phyloP scores from a whole-genome alignment of 2,329 filamentous ascomycete species.

The Microsporum canis region DNA sequence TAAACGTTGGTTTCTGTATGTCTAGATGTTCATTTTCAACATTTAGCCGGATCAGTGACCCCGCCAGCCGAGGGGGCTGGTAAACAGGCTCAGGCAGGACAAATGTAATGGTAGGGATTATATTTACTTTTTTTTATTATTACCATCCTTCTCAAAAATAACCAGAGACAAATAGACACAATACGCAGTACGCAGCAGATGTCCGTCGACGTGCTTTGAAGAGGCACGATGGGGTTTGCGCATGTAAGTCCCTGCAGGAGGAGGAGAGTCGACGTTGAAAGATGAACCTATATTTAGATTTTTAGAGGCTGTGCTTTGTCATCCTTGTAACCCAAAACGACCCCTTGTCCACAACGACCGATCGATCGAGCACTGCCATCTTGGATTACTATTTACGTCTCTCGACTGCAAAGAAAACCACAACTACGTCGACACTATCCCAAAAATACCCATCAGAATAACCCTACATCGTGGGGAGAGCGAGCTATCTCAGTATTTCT shows the following conservation, averaged over 20 bases:
- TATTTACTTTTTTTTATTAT: not conserved
- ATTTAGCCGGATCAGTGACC: not conserved
- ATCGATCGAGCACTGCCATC: not conserved
- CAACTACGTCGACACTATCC: not conserved
- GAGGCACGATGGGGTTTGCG: not conserved
- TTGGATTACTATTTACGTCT: not conserved
- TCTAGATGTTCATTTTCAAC: not conserved
- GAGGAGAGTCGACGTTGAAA: not conserved
- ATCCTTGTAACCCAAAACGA: not conserved
- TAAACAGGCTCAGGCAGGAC: not conserved
- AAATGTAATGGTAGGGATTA: not conserved
- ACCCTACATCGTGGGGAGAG: not conserved
- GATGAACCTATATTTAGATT: not conserved
- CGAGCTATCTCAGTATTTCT: not conserved
- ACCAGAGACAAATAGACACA: not conserved
- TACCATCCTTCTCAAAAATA: not conserved
- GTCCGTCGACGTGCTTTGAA: not conserved
- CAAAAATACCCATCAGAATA: not conserved
- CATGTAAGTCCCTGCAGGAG: not conserved
- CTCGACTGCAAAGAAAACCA: not conserved
- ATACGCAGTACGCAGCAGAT: not conserved
- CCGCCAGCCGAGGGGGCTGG: not conserved
- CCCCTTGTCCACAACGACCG: not conserved
- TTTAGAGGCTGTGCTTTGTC: constrained; percentile 2
- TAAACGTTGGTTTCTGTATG: constrained; percentile 1